A percentile compares a stretch with the other conserved stretches of the same genome.
phyloP scores from a whole-genome alignment of 2,329 filamentous ascomycete genomes.

The Aureobasidium zeae region DNA sequence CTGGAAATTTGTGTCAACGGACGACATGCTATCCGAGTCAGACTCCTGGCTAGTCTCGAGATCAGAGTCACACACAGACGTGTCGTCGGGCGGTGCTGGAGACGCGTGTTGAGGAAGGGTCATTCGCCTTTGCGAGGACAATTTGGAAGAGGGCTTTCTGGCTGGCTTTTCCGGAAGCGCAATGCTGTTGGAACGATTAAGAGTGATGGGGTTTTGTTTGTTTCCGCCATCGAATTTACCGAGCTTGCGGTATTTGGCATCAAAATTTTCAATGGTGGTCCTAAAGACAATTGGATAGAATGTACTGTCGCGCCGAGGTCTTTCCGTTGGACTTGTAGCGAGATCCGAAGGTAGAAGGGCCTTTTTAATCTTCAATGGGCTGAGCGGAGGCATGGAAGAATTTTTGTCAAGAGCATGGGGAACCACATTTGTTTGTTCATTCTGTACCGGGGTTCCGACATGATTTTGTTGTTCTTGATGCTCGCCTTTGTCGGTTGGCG shows the following conservation, averaged over 20 bases:
- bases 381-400: slow-evolving; percentile 30
- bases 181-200: slow-evolving; percentile 15
- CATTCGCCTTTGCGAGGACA: slow-evolving; percentile 12
- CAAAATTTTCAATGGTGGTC: slow-evolving; percentile 37
- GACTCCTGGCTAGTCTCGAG: slow-evolving; percentile 3
- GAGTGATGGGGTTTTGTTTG: neutral
- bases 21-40: neutral
- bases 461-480: no score
- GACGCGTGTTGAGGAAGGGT: neutral
- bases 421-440: no score
- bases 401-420: neutral
- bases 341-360: slow-evolving; percentile 40
- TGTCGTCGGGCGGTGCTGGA: neutral
- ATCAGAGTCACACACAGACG: neutral
- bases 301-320: slow-evolving; percentile 31
- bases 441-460: no score
- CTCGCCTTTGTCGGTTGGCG: no score
- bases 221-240: slow-evolving; percentile 34
- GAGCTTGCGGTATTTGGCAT: slow-evolving; percentile 44
- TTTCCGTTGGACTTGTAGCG: slow-evolving; percentile 22
- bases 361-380: slow-evolving; percentile 35
- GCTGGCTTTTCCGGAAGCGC: slow-evolving; percentile 17
- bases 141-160: slow-evolving; percentile 13
- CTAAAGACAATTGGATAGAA: slow-evolving; percentile 47
- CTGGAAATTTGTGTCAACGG: neutral